These are phyloP conservation scores for Aphanomyces astaci DNA, from an alignment of 352 stramenopile species.

Conservation along the genomic window DNA sequence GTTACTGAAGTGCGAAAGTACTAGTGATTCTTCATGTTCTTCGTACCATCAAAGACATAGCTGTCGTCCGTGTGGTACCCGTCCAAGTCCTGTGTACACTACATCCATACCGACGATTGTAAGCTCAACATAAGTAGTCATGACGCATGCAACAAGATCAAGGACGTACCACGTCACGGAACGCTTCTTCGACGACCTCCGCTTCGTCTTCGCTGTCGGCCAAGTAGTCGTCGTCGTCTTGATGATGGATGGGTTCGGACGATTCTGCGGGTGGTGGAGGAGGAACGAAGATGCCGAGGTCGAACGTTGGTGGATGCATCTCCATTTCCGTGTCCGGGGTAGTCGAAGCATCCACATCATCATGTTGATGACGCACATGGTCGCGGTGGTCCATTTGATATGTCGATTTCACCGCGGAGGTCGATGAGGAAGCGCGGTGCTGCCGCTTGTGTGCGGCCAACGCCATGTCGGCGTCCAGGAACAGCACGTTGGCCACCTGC, in stretches of 20 bases:
- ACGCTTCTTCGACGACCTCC: constrained; percentile 2
- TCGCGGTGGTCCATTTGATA: neutral
- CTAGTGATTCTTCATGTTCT: neutral
- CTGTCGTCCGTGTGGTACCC: constrained; percentile 5
- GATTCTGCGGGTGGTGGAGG: neutral
- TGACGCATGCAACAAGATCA: neutral
- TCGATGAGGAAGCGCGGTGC: neutral
- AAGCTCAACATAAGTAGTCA: neutral
- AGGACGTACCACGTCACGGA: constrained; percentile 14
- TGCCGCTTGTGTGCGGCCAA: neutral
- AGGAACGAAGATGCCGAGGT: neutral
- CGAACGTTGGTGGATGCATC: neutral
- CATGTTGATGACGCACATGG: neutral
- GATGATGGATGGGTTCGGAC: too few relatives aligned
- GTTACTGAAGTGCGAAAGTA: too few relatives aligned
- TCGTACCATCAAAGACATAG: constrained; percentile 19
- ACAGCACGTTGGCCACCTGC: neutral
- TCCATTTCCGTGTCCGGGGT: neutral
- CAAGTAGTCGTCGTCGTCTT: neutral
- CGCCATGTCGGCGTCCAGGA: neutral
- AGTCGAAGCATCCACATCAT: neutral
- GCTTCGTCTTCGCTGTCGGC: constrained; percentile 2
- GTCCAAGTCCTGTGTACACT: constrained; percentile 3
- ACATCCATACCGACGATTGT: neutral
- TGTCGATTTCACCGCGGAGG: neutral